Conservation (phyloP, 306 rosid genomes). For the Medicago ruthenica region DNA sequence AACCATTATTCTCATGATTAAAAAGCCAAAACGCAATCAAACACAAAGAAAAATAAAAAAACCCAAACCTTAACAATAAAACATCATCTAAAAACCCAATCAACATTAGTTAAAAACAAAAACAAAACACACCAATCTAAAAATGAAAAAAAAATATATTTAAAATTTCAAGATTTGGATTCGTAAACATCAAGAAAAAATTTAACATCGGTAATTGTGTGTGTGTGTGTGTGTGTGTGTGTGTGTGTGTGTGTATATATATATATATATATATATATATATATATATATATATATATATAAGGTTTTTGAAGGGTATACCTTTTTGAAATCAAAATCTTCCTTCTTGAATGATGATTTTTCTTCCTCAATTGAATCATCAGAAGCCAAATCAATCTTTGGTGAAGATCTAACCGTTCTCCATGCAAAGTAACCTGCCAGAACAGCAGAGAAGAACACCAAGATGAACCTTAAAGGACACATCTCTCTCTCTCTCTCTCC, state of each 20-base stretch:
- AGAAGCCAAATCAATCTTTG: slow-evolving; percentile 35
- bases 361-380: slow-evolving; percentile 39
- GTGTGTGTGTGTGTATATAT: too few species aligned
- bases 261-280: too few species aligned
- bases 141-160: background rate
- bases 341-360: slow-evolving; percentile 26
- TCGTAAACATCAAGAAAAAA: background rate
- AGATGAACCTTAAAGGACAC: slow-evolving; percentile 81
- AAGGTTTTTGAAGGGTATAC: slow-evolving; percentile 34
- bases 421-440: slow-evolving; percentile 75
- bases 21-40: background rate
- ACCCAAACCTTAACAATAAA: background rate
- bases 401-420: slow-evolving; percentile 59
- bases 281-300: too few species aligned
- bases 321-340: slow-evolving; percentile 47
- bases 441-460: slow-evolving; percentile 81
- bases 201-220: background rate
- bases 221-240: too few species aligned
- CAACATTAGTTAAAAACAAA: background rate
- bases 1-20: background rate
- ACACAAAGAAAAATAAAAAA: background rate
- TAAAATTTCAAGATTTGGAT: background rate
- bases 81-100: background rate
- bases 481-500: slow-evolving; percentile 41
- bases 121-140: background rate